Percentiles rank a stretch among this genome's conserved stretches.
phyloP scores from a whole-genome alignment of 768 basidiomycete species.

The Saitozyma podzolica region DNA sequence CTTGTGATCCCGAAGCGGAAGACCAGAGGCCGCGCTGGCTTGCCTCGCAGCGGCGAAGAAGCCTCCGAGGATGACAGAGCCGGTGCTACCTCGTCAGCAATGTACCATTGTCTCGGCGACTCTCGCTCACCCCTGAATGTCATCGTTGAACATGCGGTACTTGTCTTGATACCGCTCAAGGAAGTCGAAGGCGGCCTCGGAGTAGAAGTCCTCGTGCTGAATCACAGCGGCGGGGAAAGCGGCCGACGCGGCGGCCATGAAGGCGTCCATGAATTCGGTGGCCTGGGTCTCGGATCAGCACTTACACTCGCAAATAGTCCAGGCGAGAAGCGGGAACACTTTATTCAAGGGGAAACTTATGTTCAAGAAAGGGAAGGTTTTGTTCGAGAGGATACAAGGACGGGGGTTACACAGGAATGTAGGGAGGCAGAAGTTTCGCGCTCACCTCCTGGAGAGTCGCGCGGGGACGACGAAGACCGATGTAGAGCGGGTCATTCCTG shows the following conservation, averaged over 20 bases:
- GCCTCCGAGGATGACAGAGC: slow-evolving; percentile 83
- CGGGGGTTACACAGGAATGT: neutral
- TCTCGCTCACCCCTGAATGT: slow-evolving; percentile 66
- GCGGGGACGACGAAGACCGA: slow-evolving; percentile 69
- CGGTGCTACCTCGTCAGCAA: slow-evolving; percentile 61
- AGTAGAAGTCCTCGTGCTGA: slow-evolving; percentile 87
- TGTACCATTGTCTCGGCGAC: neutral
- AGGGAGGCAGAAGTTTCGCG: neutral
- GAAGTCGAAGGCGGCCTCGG: slow-evolving; percentile 85
- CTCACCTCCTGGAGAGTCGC: slow-evolving; percentile 27
- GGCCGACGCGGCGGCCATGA: slow-evolving; percentile 76
- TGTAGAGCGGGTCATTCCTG: slow-evolving; percentile 83
- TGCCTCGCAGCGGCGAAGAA: slow-evolving; percentile 83
- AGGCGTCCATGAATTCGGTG: slow-evolving; percentile 85
- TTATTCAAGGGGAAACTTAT: neutral
- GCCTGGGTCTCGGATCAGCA: slow-evolving; percentile 51
- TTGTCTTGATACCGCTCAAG: slow-evolving; percentile 72
- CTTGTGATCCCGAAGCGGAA: slow-evolving; percentile 68
- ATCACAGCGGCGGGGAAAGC: slow-evolving; percentile 78
- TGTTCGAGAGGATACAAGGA: neutral
- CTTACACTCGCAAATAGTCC: too few species aligned
- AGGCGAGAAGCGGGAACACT: neutral
- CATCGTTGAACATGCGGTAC: slow-evolving; percentile 84
- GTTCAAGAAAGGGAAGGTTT: neutral
- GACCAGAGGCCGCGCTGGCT: slow-evolving; percentile 68